Evolutionary conservation across 331 rosid genomes (phyloP).

Genomic region (Stylosanthes scabra): DNA sequence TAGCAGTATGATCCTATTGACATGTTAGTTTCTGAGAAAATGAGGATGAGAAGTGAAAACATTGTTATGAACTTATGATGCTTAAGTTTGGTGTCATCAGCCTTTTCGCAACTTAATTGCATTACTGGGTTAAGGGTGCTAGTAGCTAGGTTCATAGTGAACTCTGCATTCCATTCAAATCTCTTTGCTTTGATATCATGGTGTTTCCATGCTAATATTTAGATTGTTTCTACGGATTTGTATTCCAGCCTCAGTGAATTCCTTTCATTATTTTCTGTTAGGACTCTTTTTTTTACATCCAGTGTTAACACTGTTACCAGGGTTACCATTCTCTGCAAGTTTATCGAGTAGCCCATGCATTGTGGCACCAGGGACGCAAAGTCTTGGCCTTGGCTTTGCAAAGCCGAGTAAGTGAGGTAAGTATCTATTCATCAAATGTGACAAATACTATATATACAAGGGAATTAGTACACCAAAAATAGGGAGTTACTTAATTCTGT

Average conservation of each 20-base stretch:
- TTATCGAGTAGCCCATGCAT: conserved; percentile 77
- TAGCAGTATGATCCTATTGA: not conserved
- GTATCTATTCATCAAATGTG: conserved; percentile 39
- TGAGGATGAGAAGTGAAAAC: not conserved
- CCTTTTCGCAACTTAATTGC: conserved; percentile 3
- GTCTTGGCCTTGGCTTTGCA: conserved; percentile 87
- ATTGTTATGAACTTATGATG: not conserved
- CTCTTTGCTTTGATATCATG: conserved; percentile 20
- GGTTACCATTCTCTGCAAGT: conserved; percentile 94
- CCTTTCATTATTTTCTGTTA: conserved; percentile 1
- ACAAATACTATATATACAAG: conserved; percentile 19
- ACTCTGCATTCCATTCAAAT: conserved; percentile 9
- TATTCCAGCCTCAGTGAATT: not conserved
- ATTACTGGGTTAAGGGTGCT: conserved; percentile 5
- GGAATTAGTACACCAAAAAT: not conserved
- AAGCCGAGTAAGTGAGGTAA: conserved; percentile 91
- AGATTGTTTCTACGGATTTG: not conserved
- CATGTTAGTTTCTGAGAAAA: not conserved
- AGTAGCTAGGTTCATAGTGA: not conserved
- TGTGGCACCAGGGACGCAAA: conserved; percentile 84
- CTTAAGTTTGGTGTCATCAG: conserved; percentile 11
- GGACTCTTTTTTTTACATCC: conserved; percentile 24
- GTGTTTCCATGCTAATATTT: conserved; percentile 3
- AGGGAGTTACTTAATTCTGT: conserved; percentile 25
- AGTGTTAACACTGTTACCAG: conserved; percentile 47